Base-by-base conservation (phyloP, 2,329 filamentous ascomycete genomes). In the Gnomoniopsis sp. region DNA sequence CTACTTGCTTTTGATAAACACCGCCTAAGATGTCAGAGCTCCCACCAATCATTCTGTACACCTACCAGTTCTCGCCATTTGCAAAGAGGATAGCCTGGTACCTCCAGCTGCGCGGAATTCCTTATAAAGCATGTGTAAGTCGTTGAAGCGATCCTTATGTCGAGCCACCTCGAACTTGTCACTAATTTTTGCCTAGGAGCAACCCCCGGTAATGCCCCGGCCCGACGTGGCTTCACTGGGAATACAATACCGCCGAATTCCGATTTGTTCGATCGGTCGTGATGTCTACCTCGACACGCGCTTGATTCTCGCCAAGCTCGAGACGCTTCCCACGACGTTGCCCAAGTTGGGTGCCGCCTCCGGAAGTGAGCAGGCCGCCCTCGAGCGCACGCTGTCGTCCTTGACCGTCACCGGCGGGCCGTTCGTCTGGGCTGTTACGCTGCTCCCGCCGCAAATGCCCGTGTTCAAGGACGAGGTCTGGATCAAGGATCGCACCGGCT, bases 281-380 rank as follows among this genome's bases (percentile, higher is more conserved):
- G 83, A 89, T 67, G 74, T 91, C 47, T 91, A 90, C 74, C 75
- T 84, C 61, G 88, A 91, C 75, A 86, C 86, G 2, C 83, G 86
- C 2, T 79, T 90, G 22, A 90, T 91, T 65, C 71, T 91, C 21
- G 71, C 71, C 26, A 87, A 85, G 69, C 82, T 91, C 1, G 85
- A 90, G 65, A 65, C 74, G 1, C 72, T 81, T 38, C 84, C 81
- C 67, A 81, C 81, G 0, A 62, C 76, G 2, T 69, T 74, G 15
- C 68, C 75, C 0, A 71, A 67, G 1, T 70, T 76, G 23, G 72
- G 74, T 41, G 69, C 76, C 36, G 64, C 71, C 1, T 67, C 68
- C 3, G 63, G 64, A 33, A 67, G 70, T 2, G 75, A 80, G 10
- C 71, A 79, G 26, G 67, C 69, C 36, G 81, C 79, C 6, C 55